Evolutionary conservation across 2,329 filamentous ascomycete genomes (phyloP).

Genomic region (Colletotrichum eremochloae): DNA sequence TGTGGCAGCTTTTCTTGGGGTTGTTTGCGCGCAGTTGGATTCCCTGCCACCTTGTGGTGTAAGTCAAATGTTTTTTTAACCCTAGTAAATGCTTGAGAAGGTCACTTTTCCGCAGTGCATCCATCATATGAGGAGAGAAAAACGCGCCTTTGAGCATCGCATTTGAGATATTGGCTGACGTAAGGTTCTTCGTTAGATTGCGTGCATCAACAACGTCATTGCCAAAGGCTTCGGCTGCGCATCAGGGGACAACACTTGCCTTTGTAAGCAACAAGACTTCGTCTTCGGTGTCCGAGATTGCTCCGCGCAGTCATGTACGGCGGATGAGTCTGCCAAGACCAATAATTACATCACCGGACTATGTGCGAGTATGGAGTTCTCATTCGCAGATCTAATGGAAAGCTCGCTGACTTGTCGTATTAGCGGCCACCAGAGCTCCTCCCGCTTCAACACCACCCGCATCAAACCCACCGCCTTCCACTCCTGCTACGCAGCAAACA

Average conservation of each 20-base stretch:
- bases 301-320: conserved; percentile 49
- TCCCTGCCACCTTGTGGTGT: conserved; percentile 40
- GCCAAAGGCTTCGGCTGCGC: conserved; percentile 46
- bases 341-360: conserved; percentile 46
- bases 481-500: conserved; percentile 13
- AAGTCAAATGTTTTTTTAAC: conserved; percentile 8
- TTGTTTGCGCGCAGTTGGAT: conserved; percentile 32
- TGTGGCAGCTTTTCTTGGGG: conserved; percentile 9
- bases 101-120: background rate
- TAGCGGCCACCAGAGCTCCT: conserved; percentile 29
- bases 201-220: conserved; percentile 41
- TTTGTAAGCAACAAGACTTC: conserved; percentile 55
- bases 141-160: background rate
- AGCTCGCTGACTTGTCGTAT: conserved; percentile 2
- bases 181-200: conserved; percentile 4
- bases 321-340: conserved; percentile 48
- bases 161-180: background rate
- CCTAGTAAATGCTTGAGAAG: background rate
- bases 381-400: conserved; percentile 4
- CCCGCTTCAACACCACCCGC: conserved; percentile 25
- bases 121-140: background rate
- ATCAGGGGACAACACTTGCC: conserved; percentile 51
- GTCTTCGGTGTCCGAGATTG: conserved; percentile 57
- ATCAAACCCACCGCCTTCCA: conserved; percentile 17
- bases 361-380: conserved; percentile 48